Evolutionary conservation across 2,329 filamentous ascomycete species (phyloP).

Genomic region (Aspergillus cejpii): DNA sequence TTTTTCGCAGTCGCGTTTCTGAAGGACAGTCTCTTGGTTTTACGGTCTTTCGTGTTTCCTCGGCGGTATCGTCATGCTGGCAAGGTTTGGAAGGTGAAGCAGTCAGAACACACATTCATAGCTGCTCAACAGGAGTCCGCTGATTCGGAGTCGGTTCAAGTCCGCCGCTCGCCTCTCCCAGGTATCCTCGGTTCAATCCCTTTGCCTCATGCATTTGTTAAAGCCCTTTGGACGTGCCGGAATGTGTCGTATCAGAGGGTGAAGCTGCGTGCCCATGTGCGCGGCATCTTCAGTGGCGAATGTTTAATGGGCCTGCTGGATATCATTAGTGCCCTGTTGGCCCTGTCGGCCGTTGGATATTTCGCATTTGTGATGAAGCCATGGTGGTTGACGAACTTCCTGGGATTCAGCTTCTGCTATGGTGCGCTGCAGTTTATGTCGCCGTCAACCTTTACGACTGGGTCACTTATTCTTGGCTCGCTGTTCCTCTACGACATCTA

Average conservation of each 20-base stretch:
- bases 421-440: conserved; percentile 75
- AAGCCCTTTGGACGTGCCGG: conserved; percentile 46
- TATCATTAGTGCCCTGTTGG: conserved; percentile 50
- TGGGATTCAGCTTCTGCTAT: conserved; percentile 85
- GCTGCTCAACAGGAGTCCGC: conserved; percentile 8
- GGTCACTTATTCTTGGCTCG: conserved; percentile 66
- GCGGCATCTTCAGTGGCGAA: conserved; percentile 45
- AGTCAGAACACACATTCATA: conserved; percentile 28
- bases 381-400: conserved; percentile 73
- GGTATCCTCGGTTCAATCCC: conserved; percentile 45
- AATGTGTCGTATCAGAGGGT: conserved; percentile 47
- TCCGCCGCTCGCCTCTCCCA: conserved; percentile 46
- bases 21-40: conserved; percentile 62
- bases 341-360: conserved; percentile 55
- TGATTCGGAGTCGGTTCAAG: conserved; percentile 12
- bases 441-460: conserved; percentile 78
- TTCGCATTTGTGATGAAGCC: conserved; percentile 56
- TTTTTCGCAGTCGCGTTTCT: conserved; percentile 67
- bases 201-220: conserved; percentile 34
- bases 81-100: conserved; percentile 44
- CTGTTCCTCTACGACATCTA: conserved; percentile 95
- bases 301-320: conserved; percentile 41
- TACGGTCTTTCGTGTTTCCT: conserved; percentile 65
- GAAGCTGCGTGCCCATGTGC: conserved; percentile 48
- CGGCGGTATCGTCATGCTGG: conserved; percentile 54